phyloP scores from a whole-genome alignment of 2,329 filamentous ascomycete species.

The Pseudopyricularia javanii region DNA sequence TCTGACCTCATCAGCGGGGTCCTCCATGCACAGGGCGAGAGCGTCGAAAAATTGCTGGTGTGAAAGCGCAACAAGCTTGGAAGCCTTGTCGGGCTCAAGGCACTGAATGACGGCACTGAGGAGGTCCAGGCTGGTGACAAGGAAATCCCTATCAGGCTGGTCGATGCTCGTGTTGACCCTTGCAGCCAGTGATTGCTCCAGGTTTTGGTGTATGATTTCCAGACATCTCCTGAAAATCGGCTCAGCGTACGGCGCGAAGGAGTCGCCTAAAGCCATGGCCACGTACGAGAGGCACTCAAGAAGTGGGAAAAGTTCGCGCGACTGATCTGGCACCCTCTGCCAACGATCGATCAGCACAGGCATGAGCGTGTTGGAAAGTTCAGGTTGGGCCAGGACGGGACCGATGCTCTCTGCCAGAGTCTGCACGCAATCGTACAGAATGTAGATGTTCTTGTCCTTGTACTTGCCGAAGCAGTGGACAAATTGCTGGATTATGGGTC shows the following conservation, averaged over 20 bases:
- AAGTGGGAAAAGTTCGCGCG: conserved; percentile 84
- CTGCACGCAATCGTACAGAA: conserved; percentile 96
- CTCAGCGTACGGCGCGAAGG: conserved; percentile 73
- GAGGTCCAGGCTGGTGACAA: conserved; percentile 88
- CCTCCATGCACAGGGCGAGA: conserved; percentile 83
- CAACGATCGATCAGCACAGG: conserved; percentile 82
- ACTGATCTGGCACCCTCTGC: conserved; percentile 76
- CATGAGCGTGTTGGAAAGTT: conserved; percentile 81
- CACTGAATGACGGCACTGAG: conserved; percentile 90
- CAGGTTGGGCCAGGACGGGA: conserved; percentile 63
- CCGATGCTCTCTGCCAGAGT: conserved; percentile 89
- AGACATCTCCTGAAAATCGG: conserved; percentile 83
- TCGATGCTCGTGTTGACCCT: conserved; percentile 58
- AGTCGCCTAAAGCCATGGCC: conserved; percentile 68
- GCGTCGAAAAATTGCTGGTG: conserved; percentile 84
- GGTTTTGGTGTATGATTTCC: conserved; percentile 80
- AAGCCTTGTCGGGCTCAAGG: conserved; percentile 59
- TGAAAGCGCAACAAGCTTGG: conserved; percentile 62
- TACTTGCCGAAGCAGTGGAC: conserved; percentile 87
- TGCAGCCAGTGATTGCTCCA: conserved; percentile 67
- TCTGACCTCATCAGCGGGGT: conserved; percentile 79
- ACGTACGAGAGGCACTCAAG: conserved; percentile 96
- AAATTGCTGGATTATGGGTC: conserved; percentile 84
- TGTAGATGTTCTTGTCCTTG: conserved; percentile 98
- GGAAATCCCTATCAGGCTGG: conserved; percentile 87